phyloP scores from a whole-genome alignment of 495 filamentous ascomycete species.

The Podospora conica region DNA sequence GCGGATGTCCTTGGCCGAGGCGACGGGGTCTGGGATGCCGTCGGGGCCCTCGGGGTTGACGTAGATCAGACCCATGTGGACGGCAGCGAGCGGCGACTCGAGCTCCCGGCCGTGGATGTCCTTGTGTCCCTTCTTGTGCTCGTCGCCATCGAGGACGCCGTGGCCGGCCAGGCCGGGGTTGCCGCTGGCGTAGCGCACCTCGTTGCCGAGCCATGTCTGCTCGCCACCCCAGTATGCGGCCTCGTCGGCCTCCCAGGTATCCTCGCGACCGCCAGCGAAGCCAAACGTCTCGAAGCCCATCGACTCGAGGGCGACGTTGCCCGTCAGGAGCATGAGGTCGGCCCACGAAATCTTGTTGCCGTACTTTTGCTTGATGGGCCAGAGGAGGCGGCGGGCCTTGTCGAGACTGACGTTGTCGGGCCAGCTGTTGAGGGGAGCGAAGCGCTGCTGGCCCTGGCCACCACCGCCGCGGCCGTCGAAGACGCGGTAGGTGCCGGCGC shows the following conservation, averaged over 20 bases:
- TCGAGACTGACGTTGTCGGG: slow-evolving; percentile 70
- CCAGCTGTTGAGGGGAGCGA: slow-evolving; percentile 74
- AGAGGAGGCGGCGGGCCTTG: slow-evolving; percentile 70
- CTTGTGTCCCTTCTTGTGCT: slow-evolving; percentile 39
- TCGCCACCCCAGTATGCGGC: slow-evolving; percentile 69
- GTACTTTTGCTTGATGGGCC: slow-evolving; percentile 79
- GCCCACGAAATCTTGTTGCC: slow-evolving; percentile 75
- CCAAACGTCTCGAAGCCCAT: slow-evolving; percentile 71
- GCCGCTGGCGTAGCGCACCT: slow-evolving; percentile 55
- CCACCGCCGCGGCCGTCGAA: slow-evolving; percentile 66
- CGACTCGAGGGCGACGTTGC: slow-evolving; percentile 68
- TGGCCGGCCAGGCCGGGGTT: slow-evolving; percentile 34
- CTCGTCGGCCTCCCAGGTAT: slow-evolving; percentile 67
- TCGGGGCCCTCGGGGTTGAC: slow-evolving; percentile 74
- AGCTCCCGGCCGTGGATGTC: slow-evolving; percentile 56
- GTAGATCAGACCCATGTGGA: slow-evolving; percentile 71
- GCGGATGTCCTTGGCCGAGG: slow-evolving; percentile 63
- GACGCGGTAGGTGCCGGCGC: slow-evolving; percentile 66
- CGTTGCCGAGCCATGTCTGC: slow-evolving; percentile 64
- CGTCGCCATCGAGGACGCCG: slow-evolving; percentile 43
- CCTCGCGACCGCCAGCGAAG: slow-evolving; percentile 61
- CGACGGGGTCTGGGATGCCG: slow-evolving; percentile 57
- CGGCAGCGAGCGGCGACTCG: slow-evolving; percentile 56
- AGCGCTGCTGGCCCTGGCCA: slow-evolving; percentile 65
- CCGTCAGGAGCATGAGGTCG: slow-evolving; percentile 60